phyloP scores from a whole-genome alignment of 2,329 filamentous ascomycete species.

The Monosporascus sp. region DNA sequence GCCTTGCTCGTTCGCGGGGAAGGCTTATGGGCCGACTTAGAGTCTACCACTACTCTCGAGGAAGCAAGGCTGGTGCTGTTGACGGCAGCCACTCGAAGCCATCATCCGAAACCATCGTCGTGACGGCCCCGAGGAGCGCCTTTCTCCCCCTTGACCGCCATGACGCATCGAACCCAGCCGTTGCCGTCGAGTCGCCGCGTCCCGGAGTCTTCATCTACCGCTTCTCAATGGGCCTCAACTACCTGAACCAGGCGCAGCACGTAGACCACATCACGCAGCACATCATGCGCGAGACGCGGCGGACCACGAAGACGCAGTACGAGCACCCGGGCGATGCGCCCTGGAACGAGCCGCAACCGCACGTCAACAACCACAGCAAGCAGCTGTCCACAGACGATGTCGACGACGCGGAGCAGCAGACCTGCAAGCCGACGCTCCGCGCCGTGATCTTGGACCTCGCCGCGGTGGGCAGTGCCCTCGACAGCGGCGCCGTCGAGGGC shows the following conservation, averaged over 20 bases:
- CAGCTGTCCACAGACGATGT: slow-evolving; percentile 14
- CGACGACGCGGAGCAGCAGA: slow-evolving; percentile 23
- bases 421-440: slow-evolving; percentile 38
- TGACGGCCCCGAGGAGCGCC: slow-evolving; percentile 7
- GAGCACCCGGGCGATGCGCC: slow-evolving; percentile 38
- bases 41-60: slow-evolving; percentile 13
- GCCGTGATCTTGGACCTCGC: slow-evolving; percentile 55
- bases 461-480: slow-evolving; percentile 46
- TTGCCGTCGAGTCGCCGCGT: slow-evolving; percentile 36
- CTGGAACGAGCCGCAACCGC: slow-evolving; percentile 49
- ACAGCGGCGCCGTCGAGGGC: slow-evolving; percentile 52
- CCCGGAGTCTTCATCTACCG: slow-evolving; percentile 49
- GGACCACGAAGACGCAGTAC: slow-evolving; percentile 32
- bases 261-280: slow-evolving; percentile 35
- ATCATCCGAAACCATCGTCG: slow-evolving; percentile 4
- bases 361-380: slow-evolving; percentile 20
- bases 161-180: slow-evolving; percentile 39
- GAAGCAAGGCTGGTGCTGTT: slow-evolving; percentile 2
- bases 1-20: slow-evolving; percentile 41
- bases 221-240: slow-evolving; percentile 47
- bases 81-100: not conserved
- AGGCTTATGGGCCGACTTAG: slow-evolving; percentile 38
- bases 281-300: slow-evolving; percentile 34
- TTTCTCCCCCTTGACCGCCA: slow-evolving; percentile 36
- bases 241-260: slow-evolving; percentile 44